These are phyloP conservation scores for Trichophyton verrucosum DNA, from an alignment of 2,329 filamentous ascomycete species.

Conservation along the genomic window DNA sequence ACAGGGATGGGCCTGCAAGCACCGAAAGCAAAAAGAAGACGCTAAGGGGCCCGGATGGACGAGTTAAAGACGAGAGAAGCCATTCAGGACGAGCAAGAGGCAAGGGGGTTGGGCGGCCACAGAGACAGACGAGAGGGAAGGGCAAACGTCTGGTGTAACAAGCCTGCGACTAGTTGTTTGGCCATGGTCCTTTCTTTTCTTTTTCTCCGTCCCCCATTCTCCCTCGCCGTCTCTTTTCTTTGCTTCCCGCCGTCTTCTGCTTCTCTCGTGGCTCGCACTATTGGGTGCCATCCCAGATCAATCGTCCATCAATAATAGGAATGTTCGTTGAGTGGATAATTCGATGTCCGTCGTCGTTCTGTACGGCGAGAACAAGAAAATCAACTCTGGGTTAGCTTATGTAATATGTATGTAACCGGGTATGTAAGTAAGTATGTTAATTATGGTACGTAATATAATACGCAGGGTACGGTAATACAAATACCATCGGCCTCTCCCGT, in stretches of 20 bases:
- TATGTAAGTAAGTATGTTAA: background rate
- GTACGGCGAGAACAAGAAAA: background rate
- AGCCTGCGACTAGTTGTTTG: background rate
- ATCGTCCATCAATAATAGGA: background rate
- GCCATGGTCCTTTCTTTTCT: background rate
- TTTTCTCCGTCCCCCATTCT: background rate
- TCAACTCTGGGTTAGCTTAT: background rate
- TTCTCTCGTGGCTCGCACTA: background rate
- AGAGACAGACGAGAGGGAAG: background rate
- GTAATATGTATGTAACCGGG: background rate
- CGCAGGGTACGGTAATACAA: background rate
- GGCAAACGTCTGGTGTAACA: conserved; percentile 1
- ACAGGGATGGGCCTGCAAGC: conserved; percentile 11
- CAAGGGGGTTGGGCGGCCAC: no score
- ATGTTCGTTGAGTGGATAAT: background rate
- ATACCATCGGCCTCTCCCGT: background rate
- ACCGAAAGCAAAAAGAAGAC: background rate
- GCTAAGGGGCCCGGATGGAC: background rate
- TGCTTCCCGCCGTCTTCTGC: background rate
- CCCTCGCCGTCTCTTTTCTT: background rate
- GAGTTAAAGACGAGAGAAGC: background rate
- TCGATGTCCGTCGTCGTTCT: background rate
- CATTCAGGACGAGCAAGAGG: no score
- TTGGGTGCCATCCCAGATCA: background rate
- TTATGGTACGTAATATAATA: background rate